Percentiles rank a stretch among this genome's conserved stretches.
phyloP scores from a whole-genome alignment of 129 eudicot species.

The Pseudognaphalium luteoalbum region DNA sequence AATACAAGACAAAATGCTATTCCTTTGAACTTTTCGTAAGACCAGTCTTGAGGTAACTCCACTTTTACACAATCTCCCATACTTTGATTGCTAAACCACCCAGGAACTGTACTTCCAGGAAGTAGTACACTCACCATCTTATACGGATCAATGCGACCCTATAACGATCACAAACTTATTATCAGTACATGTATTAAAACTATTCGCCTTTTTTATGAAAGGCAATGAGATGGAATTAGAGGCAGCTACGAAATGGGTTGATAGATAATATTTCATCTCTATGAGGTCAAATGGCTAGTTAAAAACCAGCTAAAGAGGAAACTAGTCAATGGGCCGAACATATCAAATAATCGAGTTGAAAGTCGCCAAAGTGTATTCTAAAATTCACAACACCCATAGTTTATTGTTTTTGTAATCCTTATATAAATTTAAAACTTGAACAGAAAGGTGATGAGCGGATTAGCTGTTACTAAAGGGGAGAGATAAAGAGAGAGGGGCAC shows the following conservation, averaged over 20 bases:
- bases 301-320: too few species aligned
- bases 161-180: slow-evolving; percentile 8
- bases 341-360: too few species aligned
- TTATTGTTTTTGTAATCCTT: too few species aligned
- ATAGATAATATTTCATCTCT: too few species aligned
- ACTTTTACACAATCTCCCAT: slow-evolving; percentile 23
- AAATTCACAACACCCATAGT: too few species aligned
- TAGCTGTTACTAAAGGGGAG: too few species aligned
- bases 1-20: slow-evolving; percentile 37
- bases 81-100: slow-evolving; percentile 33
- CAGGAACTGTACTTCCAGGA: slow-evolving; percentile 33
- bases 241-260: too few species aligned
- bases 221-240: too few species aligned
- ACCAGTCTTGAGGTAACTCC: slow-evolving; percentile 34
- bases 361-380: too few species aligned
- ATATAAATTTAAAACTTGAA: not conserved
- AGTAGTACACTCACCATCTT: slow-evolving; percentile 26
- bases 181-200: not conserved
- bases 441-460: not conserved
- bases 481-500: not conserved
- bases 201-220: too few species aligned
- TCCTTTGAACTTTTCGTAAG: slow-evolving; percentile 37
- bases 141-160: slow-evolving; percentile 44
- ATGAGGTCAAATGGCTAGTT: too few species aligned
- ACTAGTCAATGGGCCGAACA: too few species aligned